Evolutionary conservation across 345 rosid species (phyloP).

Genomic region (Populus davidiana): DNA sequence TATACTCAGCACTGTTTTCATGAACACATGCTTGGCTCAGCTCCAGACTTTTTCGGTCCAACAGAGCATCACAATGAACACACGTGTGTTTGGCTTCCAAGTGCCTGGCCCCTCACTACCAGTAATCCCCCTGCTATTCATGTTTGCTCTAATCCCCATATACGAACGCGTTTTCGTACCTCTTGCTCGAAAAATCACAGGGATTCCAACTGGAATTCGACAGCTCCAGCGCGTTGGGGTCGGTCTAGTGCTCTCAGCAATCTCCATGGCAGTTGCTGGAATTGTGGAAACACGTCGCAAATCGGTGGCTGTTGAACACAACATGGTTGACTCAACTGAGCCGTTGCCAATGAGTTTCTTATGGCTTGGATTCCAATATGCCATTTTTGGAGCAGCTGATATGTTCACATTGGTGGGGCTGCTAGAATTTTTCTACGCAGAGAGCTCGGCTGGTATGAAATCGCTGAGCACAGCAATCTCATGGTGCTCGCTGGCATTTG

Average conservation of each 20-base stretch:
- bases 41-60: constrained; percentile 59
- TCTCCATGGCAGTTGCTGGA: constrained; percentile 59
- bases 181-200: constrained; percentile 44
- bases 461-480: constrained; percentile 49
- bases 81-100: constrained; percentile 36
- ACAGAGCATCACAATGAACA: constrained; percentile 60
- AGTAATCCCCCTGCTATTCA: constrained; percentile 50
- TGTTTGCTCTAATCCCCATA: constrained; percentile 43
- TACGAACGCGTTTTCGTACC: constrained; percentile 58
- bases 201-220: constrained; percentile 53
- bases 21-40: constrained; percentile 70
- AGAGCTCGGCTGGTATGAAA: constrained; percentile 58
- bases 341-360: constrained; percentile 54
- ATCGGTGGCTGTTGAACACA: constrained; percentile 39
- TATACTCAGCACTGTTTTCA: constrained; percentile 55
- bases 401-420: constrained; percentile 57
- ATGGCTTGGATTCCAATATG: constrained; percentile 59
- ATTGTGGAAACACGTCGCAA: constrained; percentile 50
- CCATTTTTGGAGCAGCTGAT: constrained; percentile 57
- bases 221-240: constrained; percentile 54
- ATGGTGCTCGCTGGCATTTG: constrained; percentile 55
- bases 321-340: constrained; percentile 46
- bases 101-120: constrained; percentile 57
- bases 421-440: constrained; percentile 57
- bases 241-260: constrained; percentile 47